Base-by-base conservation (phyloP, 768 basidiomycete species). In the Serendipita sp. region DNA sequence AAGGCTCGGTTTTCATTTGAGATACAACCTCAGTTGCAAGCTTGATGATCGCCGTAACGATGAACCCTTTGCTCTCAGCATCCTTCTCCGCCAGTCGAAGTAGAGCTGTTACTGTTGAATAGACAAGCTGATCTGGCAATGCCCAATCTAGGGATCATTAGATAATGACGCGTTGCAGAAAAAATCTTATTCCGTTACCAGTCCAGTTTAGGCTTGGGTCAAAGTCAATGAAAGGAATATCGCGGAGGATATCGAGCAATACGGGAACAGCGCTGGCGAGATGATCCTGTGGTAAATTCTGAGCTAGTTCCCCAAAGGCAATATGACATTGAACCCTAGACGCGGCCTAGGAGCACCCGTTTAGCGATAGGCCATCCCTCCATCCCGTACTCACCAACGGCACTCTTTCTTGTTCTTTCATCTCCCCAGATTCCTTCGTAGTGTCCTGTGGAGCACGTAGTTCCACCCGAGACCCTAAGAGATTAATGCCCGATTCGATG, bases 41-140 rank as follows among this genome's bases (percentile, higher is more conserved):
- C 16, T 69, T 72, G 44, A 81, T 78, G 44, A 92, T 85, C 3
- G 86, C 79, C n/a, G 74, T 70, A 13, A 83, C 79, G 5, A 83
- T 80, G 18, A 72, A 74, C 13, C 77, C 75, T 15, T 80, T 76
- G 68, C 83, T 78, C 62, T 79, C 73, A 0, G 76, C 72, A 73
- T 85, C 78, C 16, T 76, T 72, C 48, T 78, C 80, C 23, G 86
- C 83, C 23, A 91, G 75, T 63, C 82, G 78, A 51, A 94, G 77
- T 5, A 91, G 75, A 10, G 90, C 87, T 3, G 86, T 86, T 28
- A 90, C 80, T 2, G 85, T 89, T 0, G 87, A 84, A 70, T 79
- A 88, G 1, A 89, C 85, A 45, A 94, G 80, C 70, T 91, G 88
- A 73, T 94, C 89, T 44, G 91, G 85, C 36, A 90, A 78, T 2